Conservation (phyloP, 106 monocot species). For the Alisma plantagoaquatica region DNA sequence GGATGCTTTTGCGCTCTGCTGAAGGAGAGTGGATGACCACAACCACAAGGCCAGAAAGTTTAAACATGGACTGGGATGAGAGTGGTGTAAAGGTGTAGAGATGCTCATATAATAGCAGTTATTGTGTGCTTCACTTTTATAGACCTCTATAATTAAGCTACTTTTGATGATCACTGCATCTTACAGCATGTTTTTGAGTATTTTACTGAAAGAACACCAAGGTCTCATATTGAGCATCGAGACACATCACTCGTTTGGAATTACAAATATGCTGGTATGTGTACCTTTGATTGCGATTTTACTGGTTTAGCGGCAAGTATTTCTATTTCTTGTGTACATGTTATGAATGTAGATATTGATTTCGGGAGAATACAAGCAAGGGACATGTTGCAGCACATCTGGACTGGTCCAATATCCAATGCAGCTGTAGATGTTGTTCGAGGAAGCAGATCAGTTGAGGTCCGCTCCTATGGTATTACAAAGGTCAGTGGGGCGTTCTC, state of each 20-base stretch:
- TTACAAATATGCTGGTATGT: constrained; percentile 98
- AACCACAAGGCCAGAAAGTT: constrained; percentile 96
- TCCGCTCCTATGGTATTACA: constrained; percentile 91
- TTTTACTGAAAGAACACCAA: constrained; percentile 94
- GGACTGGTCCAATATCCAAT: constrained; percentile 99
- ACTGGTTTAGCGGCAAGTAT: too few species aligned
- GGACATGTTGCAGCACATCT: constrained; percentile 94
- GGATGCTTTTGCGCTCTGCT: constrained; percentile 87
- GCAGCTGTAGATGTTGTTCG: constrained; percentile 96
- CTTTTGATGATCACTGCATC: too few species aligned
- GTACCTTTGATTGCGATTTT: too few species aligned
- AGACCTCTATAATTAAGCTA: too few species aligned
- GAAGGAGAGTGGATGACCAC: constrained; percentile 99
- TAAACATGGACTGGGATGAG: constrained; percentile 99
- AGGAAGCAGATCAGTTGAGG: constrained; percentile 93
- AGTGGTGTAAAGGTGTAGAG: constrained; percentile 98
- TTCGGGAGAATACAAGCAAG: constrained; percentile 98
- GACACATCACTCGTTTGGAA: constrained; percentile 98
- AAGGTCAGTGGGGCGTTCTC: constrained; percentile 46
- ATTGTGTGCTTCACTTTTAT: too few species aligned
- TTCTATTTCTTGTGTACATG: too few species aligned
- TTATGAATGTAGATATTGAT: constrained; percentile 58
- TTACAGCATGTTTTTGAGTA: constrained; percentile 97
- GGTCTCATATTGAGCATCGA: constrained; percentile 97
- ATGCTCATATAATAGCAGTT: too few species aligned